Conservation (phyloP, 2,329 filamentous ascomycete genomes). For the Stagonosporopsis vannaccii region DNA sequence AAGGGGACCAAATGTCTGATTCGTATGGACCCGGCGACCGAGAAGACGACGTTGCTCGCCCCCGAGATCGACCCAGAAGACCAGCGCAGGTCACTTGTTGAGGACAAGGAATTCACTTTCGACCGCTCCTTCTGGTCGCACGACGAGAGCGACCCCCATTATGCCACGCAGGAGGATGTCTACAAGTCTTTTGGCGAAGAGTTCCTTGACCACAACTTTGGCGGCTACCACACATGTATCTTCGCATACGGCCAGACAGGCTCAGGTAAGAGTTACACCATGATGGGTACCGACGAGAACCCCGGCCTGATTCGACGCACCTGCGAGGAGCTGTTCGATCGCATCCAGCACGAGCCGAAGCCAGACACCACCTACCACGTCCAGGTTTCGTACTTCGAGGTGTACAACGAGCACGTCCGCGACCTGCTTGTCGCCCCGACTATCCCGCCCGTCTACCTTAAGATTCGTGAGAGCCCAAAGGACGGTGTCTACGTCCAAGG, state of each 20-base stretch:
- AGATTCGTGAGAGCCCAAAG: slow-evolving; percentile 93
- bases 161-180: slow-evolving; percentile 89
- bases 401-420: slow-evolving; percentile 98
- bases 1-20: slow-evolving; percentile 85
- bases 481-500: slow-evolving; percentile 98
- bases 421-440: slow-evolving; percentile 85
- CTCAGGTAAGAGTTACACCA: slow-evolving; percentile 97
- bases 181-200: slow-evolving; percentile 95
- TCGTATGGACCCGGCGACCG: slow-evolving; percentile 85
- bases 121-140: slow-evolving; percentile 99
- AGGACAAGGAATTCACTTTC: slow-evolving; percentile 93
- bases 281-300: slow-evolving; percentile 87
- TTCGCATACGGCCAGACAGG: slow-evolving; percentile 99
- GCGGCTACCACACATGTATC: slow-evolving; percentile 98
- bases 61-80: slow-evolving; percentile 67
- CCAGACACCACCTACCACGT: slow-evolving; percentile 97
- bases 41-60: slow-evolving; percentile 80
- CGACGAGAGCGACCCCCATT: slow-evolving; percentile 78
- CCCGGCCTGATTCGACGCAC: slow-evolving; percentile 93
- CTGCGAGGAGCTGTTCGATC: slow-evolving; percentile 93
- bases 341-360: slow-evolving; percentile 84
- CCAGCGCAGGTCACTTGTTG: slow-evolving; percentile 69
- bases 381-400: slow-evolving; percentile 97
- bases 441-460: slow-evolving; percentile 87
- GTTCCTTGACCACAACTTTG: slow-evolving; percentile 98